Percentiles rank a stretch among this genome's conserved stretches.
Conservation (phyloP, 2,329 filamentous ascomycete genomes). For the Onygenales sp. region DNA sequence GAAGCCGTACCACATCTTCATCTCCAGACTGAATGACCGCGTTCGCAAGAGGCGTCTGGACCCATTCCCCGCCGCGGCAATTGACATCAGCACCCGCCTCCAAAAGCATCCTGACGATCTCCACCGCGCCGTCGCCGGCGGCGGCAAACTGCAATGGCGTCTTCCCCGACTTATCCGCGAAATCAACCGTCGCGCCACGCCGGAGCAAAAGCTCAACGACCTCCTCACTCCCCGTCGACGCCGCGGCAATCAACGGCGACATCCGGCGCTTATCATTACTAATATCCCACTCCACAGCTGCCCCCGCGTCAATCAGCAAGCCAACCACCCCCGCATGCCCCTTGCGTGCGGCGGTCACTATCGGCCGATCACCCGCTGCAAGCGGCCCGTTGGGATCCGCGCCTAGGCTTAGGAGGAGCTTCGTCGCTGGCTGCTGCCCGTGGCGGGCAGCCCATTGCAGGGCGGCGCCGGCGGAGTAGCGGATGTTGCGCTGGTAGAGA, state of each 20-base stretch:
- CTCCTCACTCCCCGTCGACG: neutral
- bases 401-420: neutral
- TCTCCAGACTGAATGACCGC: constrained; percentile 3
- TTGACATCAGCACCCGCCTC: neutral
- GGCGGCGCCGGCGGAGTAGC: neutral
- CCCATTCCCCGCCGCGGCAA: neutral
- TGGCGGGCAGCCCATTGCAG: neutral
- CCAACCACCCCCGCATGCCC: neutral
- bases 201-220: neutral
- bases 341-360: neutral
- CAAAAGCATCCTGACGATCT: neutral
- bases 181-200: neutral
- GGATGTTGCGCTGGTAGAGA: neutral
- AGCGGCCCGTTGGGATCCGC: neutral
- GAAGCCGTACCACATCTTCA: neutral
- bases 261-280: neutral
- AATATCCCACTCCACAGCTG: no score
- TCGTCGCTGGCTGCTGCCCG: neutral
- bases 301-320: neutral
- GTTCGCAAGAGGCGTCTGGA: constrained; percentile 2
- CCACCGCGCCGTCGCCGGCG: no score
- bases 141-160: neutral
- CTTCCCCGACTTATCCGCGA: neutral
- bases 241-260: neutral
- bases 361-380: no score